Percentiles rank a stretch among this genome's conserved stretches.
These are phyloP conservation scores for Podaxis sp. DNA, from an alignment of 768 basidiomycete genomes.

Conservation along the genomic window DNA sequence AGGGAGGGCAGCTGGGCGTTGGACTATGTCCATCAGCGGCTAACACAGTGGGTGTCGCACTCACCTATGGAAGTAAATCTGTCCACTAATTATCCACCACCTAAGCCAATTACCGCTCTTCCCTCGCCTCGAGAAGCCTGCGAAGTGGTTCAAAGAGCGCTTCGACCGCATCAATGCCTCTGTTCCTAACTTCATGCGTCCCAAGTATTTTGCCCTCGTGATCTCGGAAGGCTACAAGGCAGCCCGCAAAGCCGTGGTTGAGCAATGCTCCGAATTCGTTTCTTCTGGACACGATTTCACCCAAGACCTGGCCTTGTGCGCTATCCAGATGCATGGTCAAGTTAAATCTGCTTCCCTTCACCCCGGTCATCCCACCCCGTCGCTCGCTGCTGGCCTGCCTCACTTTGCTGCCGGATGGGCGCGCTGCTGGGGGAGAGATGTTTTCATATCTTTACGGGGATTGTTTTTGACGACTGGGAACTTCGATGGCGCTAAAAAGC, in stretches of 20 bases:
- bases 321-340: conserved; percentile 87
- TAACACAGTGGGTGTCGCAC: conserved; percentile 57
- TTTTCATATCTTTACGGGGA: conserved; percentile 91
- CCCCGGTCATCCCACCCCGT: conserved; percentile 66
- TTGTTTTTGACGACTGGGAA: conserved; percentile 93
- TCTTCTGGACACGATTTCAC: conserved; percentile 84
- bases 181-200: conserved; percentile 85
- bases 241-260: conserved; percentile 75
- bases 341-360: conserved; percentile 91
- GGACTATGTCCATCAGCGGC: conserved; percentile 76
- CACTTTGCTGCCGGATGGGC: conserved; percentile 96
- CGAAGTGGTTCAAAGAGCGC: conserved; percentile 84
- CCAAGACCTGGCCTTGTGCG: conserved; percentile 82
- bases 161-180: conserved; percentile 75
- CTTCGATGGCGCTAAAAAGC: conserved; percentile 78
- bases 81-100: conserved; percentile 15
- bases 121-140: conserved; percentile 69
- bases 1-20: conserved; percentile 90
- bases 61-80: neutral
- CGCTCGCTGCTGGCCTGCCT: conserved; percentile 91
- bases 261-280: conserved; percentile 88
- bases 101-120: conserved; percentile 57
- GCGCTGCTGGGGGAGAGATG: conserved; percentile 93
- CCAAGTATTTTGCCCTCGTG: conserved; percentile 94
- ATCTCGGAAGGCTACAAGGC: conserved; percentile 93